Percentiles rank a stretch among this genome's conserved stretches.
Evolutionary conservation across 257 asterid species (phyloP).

Genomic region (Scutellaria baicalensis): DNA sequence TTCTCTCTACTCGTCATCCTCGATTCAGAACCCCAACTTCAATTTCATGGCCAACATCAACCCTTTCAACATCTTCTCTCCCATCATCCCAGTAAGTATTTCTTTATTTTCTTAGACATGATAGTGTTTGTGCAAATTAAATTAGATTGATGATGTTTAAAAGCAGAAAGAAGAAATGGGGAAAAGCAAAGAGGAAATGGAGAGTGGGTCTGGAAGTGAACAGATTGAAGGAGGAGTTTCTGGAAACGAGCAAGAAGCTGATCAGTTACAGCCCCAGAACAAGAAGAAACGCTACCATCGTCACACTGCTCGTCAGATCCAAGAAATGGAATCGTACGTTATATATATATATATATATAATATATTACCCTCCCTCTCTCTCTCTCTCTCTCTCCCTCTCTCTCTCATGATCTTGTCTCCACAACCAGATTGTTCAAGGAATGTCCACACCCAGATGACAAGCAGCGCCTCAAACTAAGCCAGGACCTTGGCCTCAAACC

Average conservation of each 20-base stretch:
- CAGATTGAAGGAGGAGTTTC: constrained; percentile 52
- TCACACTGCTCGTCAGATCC: constrained; percentile 92
- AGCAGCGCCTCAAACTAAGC: constrained; percentile 77
- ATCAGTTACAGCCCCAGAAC: constrained; percentile 28
- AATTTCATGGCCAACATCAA: constrained; percentile 63
- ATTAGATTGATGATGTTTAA: no score
- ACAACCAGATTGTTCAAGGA: constrained; percentile 75
- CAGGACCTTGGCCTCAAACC: constrained; percentile 94
- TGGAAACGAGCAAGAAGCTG: constrained; percentile 65
- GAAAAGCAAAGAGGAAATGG: constrained; percentile 69
- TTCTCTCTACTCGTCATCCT: constrained; percentile 30
- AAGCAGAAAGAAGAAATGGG: constrained; percentile 67
- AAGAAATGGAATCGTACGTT: constrained; percentile 84
- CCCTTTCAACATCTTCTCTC: constrained; percentile 87
- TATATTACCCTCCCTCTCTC: neutral
- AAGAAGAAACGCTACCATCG: constrained; percentile 92
- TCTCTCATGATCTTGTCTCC: neutral
- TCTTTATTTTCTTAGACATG: no score
- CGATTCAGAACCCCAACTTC: constrained; percentile 65
- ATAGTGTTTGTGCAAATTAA: neutral
- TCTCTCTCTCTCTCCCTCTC: neutral
- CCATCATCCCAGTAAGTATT: constrained; percentile 56
- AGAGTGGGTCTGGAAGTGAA: constrained; percentile 88
- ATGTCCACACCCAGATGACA: constrained; percentile 96
- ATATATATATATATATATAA: no score